These are phyloP conservation scores for Teratosphaeria gauchensis DNA, from an alignment of 2,329 filamentous ascomycete species.

Conservation along the genomic window DNA sequence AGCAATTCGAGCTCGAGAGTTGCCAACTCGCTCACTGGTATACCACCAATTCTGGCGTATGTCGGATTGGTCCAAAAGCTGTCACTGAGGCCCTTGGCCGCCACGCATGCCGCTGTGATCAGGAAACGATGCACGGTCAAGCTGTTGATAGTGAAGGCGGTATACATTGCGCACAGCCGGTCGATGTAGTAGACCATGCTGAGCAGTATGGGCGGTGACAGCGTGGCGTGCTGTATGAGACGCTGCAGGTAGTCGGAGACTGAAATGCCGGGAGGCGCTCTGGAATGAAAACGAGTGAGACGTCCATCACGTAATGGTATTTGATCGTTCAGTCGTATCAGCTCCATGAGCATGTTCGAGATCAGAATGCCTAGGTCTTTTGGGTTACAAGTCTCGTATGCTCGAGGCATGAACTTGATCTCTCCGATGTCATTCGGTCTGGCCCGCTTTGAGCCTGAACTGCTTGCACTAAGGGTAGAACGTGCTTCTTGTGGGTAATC, in stretches of 20 bases:
- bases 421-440: conserved; percentile 33
- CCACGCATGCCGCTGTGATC: conserved; percentile 90
- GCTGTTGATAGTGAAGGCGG: conserved; percentile 91
- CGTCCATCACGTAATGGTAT: conserved; percentile 77
- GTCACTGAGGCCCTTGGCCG: conserved; percentile 90
- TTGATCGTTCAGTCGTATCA: conserved; percentile 86
- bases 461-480: conserved; percentile 23
- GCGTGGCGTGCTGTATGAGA: conserved; percentile 83
- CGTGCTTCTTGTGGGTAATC: conserved; percentile 18
- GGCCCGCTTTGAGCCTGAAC: conserved; percentile 31
- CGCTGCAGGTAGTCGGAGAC: conserved; percentile 89
- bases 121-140: conserved; percentile 95
- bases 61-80: conserved; percentile 98
- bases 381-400: conserved; percentile 72
- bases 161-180: conserved; percentile 81
- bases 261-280: conserved; percentile 78
- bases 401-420: conserved; percentile 53
- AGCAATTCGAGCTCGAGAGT: conserved; percentile 89
- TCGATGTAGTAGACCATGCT: conserved; percentile 99
- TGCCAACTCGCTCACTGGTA: conserved; percentile 81
- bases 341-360: conserved; percentile 87
- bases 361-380: conserved; percentile 87
- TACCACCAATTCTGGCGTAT: conserved; percentile 87
- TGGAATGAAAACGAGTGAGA: conserved; percentile 83
- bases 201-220: conserved; percentile 86